Evolutionary conservation across 495 filamentous ascomycete genomes (phyloP).

Genomic region (Tuber brumale): DNA sequence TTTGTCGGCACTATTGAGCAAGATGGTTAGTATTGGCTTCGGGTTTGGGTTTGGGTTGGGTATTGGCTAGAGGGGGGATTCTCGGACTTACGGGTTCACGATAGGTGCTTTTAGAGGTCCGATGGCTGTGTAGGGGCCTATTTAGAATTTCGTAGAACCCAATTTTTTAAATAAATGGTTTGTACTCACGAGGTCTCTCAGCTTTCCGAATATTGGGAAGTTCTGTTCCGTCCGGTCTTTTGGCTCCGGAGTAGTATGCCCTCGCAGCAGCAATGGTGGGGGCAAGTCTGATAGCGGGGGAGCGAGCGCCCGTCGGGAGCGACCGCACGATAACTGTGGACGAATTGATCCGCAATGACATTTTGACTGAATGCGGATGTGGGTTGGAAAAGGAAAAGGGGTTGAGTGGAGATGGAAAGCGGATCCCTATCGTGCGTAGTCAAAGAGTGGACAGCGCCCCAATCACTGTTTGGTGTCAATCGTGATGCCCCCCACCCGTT

Average conservation of each 20-base stretch:
- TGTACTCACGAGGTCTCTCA: constrained; percentile 54
- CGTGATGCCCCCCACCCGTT: background rate
- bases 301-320: constrained; percentile 40
- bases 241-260: constrained; percentile 34
- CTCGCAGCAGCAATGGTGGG: constrained; percentile 16
- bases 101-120: constrained; percentile 67
- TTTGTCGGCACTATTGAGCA: constrained; percentile 58
- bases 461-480: background rate
- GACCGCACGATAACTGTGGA: constrained; percentile 17
- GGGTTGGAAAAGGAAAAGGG: background rate
- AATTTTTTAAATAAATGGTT: background rate
- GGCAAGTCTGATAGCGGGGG: constrained; percentile 20
- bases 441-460: background rate
- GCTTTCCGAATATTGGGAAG: constrained; percentile 64
- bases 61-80: constrained; percentile 5
- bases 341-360: constrained; percentile 42
- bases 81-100: constrained; percentile 57
- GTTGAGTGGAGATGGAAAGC: background rate
- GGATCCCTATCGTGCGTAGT: background rate
- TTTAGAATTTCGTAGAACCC: background rate
- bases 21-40: constrained; percentile 37
- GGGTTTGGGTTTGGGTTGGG: background rate
- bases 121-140: constrained; percentile 43
- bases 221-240: constrained; percentile 36
- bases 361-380: constrained; percentile 11